Evolutionary conservation across 805 yeast species (phyloP), one percentile per base, ranked within the genome.

Genomic region (Hanseniaspora nectarophila): DNA sequence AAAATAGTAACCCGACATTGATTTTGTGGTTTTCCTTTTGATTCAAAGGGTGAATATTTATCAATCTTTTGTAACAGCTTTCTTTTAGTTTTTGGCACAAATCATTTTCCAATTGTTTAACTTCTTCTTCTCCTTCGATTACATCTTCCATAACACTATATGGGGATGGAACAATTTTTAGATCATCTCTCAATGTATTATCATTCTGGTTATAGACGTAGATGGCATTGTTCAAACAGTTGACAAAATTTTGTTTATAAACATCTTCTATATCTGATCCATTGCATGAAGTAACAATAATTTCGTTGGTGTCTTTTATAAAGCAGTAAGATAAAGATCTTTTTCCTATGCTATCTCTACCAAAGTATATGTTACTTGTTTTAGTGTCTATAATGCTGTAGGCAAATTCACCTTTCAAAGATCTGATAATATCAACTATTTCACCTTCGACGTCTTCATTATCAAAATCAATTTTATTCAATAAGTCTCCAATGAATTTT

Each of bases 401-500:
- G 0, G 98, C 92, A 70, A 81, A 92, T 61, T 90, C 98, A 1
- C 99, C 99, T 29, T 76, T 73, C 18, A 87, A 16, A 3, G 32
- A 29, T 34, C 42, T 42, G 13, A 52, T 43, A 7, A 52, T 58
- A 1, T 46, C 49, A 7, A 67, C 61, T 1, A 86, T 61, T 0
- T 77, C 46, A 5, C 33, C n/a, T 13, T 49, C 46, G 8, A 42
- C 33, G 23, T 16, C n/a, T 16, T 18, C 15, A 3, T 42, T 67
- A 2, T 65, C 56, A 1, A 56, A 54, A 1, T 63, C 61, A 15
- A 48, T 28, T 6, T 51, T 51, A 12, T 57, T 47, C 29, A 84
- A 61, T 29, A 59, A 59, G 1, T 68, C 59, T 45, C 70, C 67
- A 5, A 86, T 65, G 56, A 64, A 82, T 3, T 63, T 69, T 0